phyloP scores from a whole-genome alignment of 306 rosid species.

The barrel medic (Medicago truncatula) region MtrunA17r5.0-ANR NC_053047.1:9927501-9928000 shows the following conservation, averaged over 20 bases:
- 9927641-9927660: not conserved
- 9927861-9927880: not conserved
- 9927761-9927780: not conserved
- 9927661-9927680: not conserved
- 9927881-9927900: too few species aligned
- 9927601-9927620: not conserved
- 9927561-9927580: not conserved
- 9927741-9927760: not conserved
- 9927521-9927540: not conserved
- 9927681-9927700: not conserved
- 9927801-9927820: not conserved
- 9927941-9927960: too few species aligned
- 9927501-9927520: constrained; percentile 7
- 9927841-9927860: not conserved
- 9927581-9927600: not conserved
- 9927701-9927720: not conserved
- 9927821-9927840: not conserved
- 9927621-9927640: not conserved
- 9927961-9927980: too few species aligned
- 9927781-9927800: not conserved
- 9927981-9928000: too few species aligned
- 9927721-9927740: constrained; percentile 9
- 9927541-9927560: not conserved
- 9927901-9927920: too few species aligned
- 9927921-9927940: too few species aligned